A percentile compares a stretch with the other conserved stretches of the same genome.
These are phyloP conservation scores for Achlya hypogyna DNA, from an alignment of 352 stramenopile genomes.

Conservation along the genomic window DNA sequence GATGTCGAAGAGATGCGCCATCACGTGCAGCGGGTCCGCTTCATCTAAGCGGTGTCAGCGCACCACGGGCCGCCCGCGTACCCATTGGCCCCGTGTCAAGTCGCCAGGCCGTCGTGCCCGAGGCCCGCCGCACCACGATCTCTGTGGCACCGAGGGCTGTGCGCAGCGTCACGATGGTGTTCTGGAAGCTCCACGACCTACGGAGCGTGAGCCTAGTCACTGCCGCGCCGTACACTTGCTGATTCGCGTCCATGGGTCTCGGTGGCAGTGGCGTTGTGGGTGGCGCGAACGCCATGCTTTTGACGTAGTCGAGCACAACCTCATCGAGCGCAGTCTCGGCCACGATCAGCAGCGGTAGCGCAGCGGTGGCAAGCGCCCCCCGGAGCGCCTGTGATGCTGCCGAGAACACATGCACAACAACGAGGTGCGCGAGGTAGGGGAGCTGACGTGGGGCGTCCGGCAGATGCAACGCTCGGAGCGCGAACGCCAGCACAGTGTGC, in stretches of 20 bases:
- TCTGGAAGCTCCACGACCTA: constrained; percentile 43
- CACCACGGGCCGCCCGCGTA: not conserved
- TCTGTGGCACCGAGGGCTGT: constrained; percentile 23
- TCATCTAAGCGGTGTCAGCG: not conserved
- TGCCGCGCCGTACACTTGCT: not conserved
- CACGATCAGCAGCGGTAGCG: constrained; percentile 39
- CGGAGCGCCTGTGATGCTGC: constrained; percentile 34
- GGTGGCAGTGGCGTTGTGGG: constrained; percentile 17
- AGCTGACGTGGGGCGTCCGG: constrained; percentile 40
- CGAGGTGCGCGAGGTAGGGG: constrained; percentile 48
- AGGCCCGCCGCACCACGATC: constrained; percentile 43
- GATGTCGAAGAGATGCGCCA: constrained; percentile 78
- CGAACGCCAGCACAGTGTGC: not conserved
- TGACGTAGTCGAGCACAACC: constrained; percentile 65
- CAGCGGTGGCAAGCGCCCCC: constrained; percentile 32
- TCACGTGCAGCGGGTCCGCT: constrained; percentile 54
- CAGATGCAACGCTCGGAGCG: not conserved
- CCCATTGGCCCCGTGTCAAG: constrained; percentile 18
- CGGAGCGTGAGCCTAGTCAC: not conserved
- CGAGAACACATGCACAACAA: constrained; percentile 57
- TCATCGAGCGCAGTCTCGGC: constrained; percentile 45
- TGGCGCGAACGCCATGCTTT: constrained; percentile 36
- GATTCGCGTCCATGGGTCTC: not conserved
- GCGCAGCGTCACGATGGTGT: constrained; percentile 43
- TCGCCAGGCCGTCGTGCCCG: constrained; percentile 42